phyloP scores from a whole-genome alignment of 495 filamentous ascomycete species.

The Talaromyces ruber region DNA sequence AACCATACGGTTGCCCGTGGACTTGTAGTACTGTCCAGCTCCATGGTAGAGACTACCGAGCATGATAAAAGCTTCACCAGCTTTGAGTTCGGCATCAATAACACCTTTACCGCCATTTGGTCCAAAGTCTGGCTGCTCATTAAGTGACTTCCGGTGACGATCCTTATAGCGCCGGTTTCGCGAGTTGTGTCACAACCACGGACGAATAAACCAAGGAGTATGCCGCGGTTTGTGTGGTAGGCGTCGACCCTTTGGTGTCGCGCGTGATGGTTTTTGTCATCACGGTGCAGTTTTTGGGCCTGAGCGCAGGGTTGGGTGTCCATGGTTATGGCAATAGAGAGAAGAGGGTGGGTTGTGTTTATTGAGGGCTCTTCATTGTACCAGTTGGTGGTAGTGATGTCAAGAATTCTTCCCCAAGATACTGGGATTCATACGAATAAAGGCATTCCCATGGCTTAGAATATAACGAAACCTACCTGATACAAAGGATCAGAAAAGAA shows the following conservation, averaged over 20 bases:
- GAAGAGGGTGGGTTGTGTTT: background rate
- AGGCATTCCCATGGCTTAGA: background rate
- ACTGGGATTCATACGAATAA: background rate
- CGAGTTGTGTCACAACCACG: background rate
- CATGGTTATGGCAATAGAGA: background rate
- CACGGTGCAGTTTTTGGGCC: background rate
- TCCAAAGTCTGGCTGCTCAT: background rate
- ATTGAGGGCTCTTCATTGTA: background rate
- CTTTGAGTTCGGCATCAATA: background rate
- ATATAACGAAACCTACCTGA: background rate
- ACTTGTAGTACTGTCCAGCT: background rate
- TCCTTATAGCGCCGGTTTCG: background rate
- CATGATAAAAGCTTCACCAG: background rate
- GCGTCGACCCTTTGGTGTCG: background rate
- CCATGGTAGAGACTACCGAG: background rate
- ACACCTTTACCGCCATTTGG: background rate
- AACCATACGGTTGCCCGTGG: background rate
- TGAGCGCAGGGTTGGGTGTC: background rate
- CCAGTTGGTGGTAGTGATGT: background rate
- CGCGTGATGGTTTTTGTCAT: background rate
- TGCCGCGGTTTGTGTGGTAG: background rate
- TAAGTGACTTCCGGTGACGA: background rate
- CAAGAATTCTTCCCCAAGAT: background rate
- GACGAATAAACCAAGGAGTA: background rate
- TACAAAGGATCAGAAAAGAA: background rate